These are phyloP conservation scores for Mediolabrus comicus DNA, from an alignment of 108 stramenopile genomes.

Conservation along the genomic window DNA sequence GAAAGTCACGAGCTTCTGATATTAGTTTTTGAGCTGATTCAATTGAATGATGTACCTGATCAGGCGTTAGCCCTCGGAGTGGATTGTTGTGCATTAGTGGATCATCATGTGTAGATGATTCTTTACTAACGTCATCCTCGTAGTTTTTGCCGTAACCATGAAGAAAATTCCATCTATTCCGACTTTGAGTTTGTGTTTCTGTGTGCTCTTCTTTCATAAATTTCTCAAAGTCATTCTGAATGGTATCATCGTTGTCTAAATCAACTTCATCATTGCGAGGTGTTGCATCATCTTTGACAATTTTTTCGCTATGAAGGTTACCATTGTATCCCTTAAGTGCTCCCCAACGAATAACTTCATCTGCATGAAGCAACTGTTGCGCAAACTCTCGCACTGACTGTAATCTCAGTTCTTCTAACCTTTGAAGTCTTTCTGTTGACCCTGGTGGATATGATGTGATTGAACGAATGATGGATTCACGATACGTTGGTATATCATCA, in stretches of 20 bases:
- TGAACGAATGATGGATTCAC: slow-evolving; percentile 46
- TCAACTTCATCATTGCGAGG: slow-evolving; percentile 20
- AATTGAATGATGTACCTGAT: slow-evolving; percentile 10
- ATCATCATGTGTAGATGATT: neutral
- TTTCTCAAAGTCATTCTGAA: slow-evolving; percentile 19
- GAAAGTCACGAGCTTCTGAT: slow-evolving; percentile 59
- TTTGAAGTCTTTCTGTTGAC: slow-evolving; percentile 54
- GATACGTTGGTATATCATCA: slow-evolving; percentile 29
- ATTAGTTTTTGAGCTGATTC: slow-evolving; percentile 33
- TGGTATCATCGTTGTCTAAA: slow-evolving; percentile 28
- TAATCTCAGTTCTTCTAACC: slow-evolving; percentile 68
- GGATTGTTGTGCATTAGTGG: neutral
- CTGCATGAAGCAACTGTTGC: slow-evolving; percentile 36
- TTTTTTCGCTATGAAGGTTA: neutral
- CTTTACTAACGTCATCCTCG: neutral
- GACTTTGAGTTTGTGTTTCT: neutral
- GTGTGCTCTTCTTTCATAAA: slow-evolving; percentile 34
- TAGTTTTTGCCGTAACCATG: slow-evolving; percentile 1
- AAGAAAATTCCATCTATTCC: slow-evolving; percentile 10
- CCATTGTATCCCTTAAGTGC: slow-evolving; percentile 7
- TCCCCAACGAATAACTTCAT: slow-evolving; percentile 39
- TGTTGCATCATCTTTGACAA: slow-evolving; percentile 14
- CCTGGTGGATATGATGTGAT: slow-evolving; percentile 80
- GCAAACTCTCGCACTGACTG: slow-evolving; percentile 66
- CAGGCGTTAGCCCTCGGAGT: neutral